Base-by-base conservation (phyloP, 2,329 filamentous ascomycete species). In the Hypoxylon sp. region DNA sequence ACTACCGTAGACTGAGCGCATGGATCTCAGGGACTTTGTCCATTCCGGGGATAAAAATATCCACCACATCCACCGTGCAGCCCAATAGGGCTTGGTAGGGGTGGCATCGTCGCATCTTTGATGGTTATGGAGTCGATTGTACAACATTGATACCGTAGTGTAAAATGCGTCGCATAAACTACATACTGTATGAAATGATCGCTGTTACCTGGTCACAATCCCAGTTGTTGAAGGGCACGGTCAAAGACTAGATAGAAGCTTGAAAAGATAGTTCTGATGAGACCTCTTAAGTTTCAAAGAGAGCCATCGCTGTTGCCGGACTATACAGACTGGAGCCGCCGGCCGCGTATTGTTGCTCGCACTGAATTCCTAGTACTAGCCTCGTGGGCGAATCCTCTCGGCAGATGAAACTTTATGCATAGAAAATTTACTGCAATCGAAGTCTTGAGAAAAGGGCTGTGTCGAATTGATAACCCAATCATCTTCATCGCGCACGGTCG, bases 11-110 rank as follows among this genome's bases (percentile, higher is more conserved):
- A 5, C 11, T 3, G 35, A 42, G 37, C n/a, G 37, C 37, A 42
- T 17, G n/a, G 8, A n/a, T 9, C n/a, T 31, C 26, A 26, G 53
- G 58, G 50, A 55, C 50, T 62, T 62, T 63, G 22, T 24, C 19
- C 51, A 31, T 14, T 60, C 51, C 47, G n/a, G 55, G 31, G 31
- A 22, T 54, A 29, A 48, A 50, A 57, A 54, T 59, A 65, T 22
- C 52, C 42, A 56, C 59, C 39, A n/a, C 24, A 11, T 19, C 33
- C 24, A 51, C 47, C 37, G 5, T 53, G 29, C 17, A 63, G 53
- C 53, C 39, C 17, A 42, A 67, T 67, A 39, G 33, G 48, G 59
- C 65, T 59, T 63, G 55, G 54, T 47, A 48, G 22, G n/a, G 47
- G 26, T 35, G 35, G n/a, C 37, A 46, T 53, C 48, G 26, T 35